These are phyloP conservation scores for Phytophthora pisi DNA, from an alignment of 352 stramenopile genomes.

Conservation along the genomic window DNA sequence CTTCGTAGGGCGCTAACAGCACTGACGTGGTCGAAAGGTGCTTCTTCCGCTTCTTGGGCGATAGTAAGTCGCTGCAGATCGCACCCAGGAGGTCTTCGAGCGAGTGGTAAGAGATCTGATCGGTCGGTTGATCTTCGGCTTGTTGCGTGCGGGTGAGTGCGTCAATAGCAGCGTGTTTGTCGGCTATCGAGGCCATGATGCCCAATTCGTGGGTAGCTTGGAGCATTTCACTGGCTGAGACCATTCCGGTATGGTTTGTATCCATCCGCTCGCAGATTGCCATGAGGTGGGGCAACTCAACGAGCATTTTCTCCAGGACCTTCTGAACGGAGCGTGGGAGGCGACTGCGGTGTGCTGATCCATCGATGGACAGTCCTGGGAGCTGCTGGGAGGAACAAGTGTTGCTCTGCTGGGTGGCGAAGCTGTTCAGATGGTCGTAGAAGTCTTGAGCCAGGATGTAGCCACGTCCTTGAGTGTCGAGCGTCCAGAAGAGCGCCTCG, in stretches of 20 bases:
- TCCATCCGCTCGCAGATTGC: slow-evolving; percentile 59
- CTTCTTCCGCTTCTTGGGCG: slow-evolving; percentile 67
- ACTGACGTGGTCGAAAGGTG: slow-evolving; percentile 77
- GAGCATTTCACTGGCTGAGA: slow-evolving; percentile 54
- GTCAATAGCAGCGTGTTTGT: slow-evolving; percentile 62
- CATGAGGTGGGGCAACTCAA: slow-evolving; percentile 46
- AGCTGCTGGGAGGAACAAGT: slow-evolving; percentile 32
- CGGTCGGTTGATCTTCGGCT: background rate
- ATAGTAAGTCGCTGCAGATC: slow-evolving; percentile 71
- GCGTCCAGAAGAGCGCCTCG: slow-evolving; percentile 74
- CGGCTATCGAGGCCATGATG: slow-evolving; percentile 57
- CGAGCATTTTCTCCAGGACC: slow-evolving; percentile 70
- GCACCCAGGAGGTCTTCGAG: slow-evolving; percentile 51
- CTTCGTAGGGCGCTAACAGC: slow-evolving; percentile 65
- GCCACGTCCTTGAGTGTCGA: slow-evolving; percentile 66
- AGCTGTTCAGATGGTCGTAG: slow-evolving; percentile 67
- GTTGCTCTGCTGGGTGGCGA: slow-evolving; percentile 22
- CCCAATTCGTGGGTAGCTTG: slow-evolving; percentile 64
- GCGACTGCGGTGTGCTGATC: slow-evolving; percentile 6
- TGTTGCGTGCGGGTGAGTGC: slow-evolving; percentile 32
- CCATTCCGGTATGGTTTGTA: slow-evolving; percentile 39
- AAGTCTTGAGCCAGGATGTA: slow-evolving; percentile 66
- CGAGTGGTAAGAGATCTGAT: slow-evolving; percentile 52
- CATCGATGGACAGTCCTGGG: slow-evolving; percentile 39
- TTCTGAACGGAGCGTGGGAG: slow-evolving; percentile 70